Conservation (phyloP, 2,329 filamentous ascomycete species). For the Xylariaceae sp. region DNA sequence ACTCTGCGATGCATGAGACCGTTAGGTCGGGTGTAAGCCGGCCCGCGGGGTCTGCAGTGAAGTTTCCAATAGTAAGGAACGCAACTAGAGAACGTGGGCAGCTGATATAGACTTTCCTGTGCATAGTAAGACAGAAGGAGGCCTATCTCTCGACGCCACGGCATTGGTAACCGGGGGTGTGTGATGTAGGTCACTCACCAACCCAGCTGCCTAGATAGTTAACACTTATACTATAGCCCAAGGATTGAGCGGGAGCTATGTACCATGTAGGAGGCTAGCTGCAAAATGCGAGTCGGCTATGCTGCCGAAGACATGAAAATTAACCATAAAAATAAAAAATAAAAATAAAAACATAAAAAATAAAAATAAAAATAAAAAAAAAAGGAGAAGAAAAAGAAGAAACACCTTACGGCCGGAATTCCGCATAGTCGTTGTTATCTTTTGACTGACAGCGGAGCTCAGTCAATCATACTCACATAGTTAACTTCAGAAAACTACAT, state of each 20-base stretch:
- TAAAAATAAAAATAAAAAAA: too few relatives aligned
- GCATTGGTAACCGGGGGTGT: not conserved
- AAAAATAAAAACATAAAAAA: too few relatives aligned
- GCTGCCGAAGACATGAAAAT: not conserved
- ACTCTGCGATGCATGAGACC: constrained; percentile 5
- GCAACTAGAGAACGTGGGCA: constrained; percentile 15
- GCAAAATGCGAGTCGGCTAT: not conserved
- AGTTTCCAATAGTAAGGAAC: constrained; percentile 2
- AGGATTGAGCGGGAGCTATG: not conserved
- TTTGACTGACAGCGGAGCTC: not conserved
- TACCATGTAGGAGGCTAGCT: not conserved
- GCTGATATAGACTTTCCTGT: constrained; percentile 10
- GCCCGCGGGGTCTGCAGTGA: constrained; percentile 6
- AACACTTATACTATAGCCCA: not conserved
- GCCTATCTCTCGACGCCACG: constrained; percentile 2
- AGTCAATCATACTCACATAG: not conserved
- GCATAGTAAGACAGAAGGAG: constrained; percentile 18
- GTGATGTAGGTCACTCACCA: not conserved
- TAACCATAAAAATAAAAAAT: too few relatives aligned
- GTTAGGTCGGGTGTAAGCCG: constrained; percentile 3
- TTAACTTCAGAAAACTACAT: not conserved
- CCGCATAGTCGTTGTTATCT: not conserved
- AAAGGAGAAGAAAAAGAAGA: not conserved
- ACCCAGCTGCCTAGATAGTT: too few relatives aligned
- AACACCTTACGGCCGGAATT: not conserved